Base-by-base conservation (phyloP, 2,329 filamentous ascomycete genomes). In the Pseudovirgaria hyperparasitica region DNA sequence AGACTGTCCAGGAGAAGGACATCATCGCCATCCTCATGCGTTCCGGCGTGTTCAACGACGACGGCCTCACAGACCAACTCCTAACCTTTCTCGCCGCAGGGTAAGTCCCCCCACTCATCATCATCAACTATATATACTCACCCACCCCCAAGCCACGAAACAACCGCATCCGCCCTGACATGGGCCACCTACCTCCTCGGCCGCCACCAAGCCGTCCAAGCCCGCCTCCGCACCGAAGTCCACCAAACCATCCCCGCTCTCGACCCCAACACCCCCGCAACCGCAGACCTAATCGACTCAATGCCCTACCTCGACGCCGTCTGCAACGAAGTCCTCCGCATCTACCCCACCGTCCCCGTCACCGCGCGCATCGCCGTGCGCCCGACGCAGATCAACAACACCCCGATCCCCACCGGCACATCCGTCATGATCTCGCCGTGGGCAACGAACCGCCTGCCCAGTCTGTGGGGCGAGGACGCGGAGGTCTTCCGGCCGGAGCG, bases 91-190 rank as follows among this genome's bases (percentile, higher is more conserved):
- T 50, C 62, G 6, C 52, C 66, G 3, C 37, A 62, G 32, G 47
- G 58, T 5, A 46, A 1, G 47, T 56, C 6, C 63, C 65, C 10
- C 58, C 77, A 10, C 56, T 56, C 23, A 52, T 76, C 23, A 52
- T 57, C 5, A 57, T 62, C 3, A 52, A 69, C 6, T 10, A 11
- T 65, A 2, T 38, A 66, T 22, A 67, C 31, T 37, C 27, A 37
- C 23, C 8, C 14, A 16, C 13, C 4, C 6, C 23, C 60, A 11
- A 52, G 58, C 5, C 82, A 87, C 50, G 80, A 87, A 55, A 87
- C 82, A 1, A 86, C 80, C 0, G 72, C 82, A 1, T 68, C 74
- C 1, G 67, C 80, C 11, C 63, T 90, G 46, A 78, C 75, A n/a
- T 87, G 80, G 16, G 59, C 58, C 6, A 57, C 54, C n/a, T 46